Conservation (phyloP, 164 flowering plant genomes). For the Berberis vulgaris region DNA sequence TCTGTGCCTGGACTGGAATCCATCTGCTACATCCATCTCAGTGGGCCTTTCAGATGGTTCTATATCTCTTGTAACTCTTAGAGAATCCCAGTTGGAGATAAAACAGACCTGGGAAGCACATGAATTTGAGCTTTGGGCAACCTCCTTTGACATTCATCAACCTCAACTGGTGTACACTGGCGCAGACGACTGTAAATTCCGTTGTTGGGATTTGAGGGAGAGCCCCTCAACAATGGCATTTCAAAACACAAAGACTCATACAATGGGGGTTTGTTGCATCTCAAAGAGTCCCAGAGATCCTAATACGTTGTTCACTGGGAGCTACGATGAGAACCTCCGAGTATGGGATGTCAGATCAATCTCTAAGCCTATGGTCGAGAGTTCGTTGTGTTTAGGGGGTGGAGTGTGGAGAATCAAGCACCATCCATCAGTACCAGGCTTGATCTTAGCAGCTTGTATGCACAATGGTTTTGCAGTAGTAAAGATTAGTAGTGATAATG, state of each 20-base stretch:
- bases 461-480: constrained; percentile 85
- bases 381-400: constrained; percentile 67
- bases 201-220: constrained; percentile 82
- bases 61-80: constrained; percentile 37
- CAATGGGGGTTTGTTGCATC: constrained; percentile 86
- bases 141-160: constrained; percentile 69
- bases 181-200: constrained; percentile 83
- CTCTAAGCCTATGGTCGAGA: constrained; percentile 55
- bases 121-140: constrained; percentile 84
- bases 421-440: constrained; percentile 49
- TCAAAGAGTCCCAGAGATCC: constrained; percentile 48
- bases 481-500: constrained; percentile 24
- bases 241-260: constrained; percentile 61
- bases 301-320: constrained; percentile 61
- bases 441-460: constrained; percentile 90
- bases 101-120: constrained; percentile 76
- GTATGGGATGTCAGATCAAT: constrained; percentile 82
- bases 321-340: constrained; percentile 80
- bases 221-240: constrained; percentile 42
- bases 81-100: constrained; percentile 40
- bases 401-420: constrained; percentile 96
- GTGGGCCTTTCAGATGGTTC: constrained; percentile 87
- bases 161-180: constrained; percentile 78
- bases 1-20: constrained; percentile 82
- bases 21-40: constrained; percentile 54